Conservation (phyloP, 2,329 filamentous ascomycete species). For the Colletotrichum orbiculare region DNA sequence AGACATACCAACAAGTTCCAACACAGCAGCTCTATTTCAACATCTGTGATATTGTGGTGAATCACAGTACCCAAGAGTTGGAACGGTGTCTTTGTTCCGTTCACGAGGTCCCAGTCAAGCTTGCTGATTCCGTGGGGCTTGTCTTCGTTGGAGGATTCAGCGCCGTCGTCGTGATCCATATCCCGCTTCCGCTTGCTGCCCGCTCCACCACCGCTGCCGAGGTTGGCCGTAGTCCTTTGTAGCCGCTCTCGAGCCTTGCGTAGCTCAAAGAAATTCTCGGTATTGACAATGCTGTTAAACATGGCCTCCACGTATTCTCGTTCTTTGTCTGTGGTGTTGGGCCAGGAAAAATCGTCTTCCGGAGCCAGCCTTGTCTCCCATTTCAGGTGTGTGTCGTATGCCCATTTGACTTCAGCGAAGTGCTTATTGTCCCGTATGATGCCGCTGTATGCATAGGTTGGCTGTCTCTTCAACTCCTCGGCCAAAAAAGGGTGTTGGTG, state of each 20-base stretch:
- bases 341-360: constrained; percentile 3
- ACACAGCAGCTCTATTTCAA: constrained; percentile 21
- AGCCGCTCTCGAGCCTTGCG: constrained; percentile 14
- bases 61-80: neutral
- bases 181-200: neutral
- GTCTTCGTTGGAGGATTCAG: too few relatives aligned
- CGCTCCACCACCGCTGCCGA: neutral
- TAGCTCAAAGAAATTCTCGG: constrained; percentile 10
- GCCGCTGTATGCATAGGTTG: neutral
- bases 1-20: constrained; percentile 19
- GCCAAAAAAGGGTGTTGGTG: constrained; percentile 3
- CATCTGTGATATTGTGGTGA: neutral
- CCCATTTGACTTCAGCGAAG: neutral
- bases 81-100: neutral
- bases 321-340: neutral
- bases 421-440: constrained; percentile 1
- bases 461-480: neutral
- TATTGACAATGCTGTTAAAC: neutral
- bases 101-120: constrained; percentile 13
- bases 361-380: neutral
- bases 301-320: neutral
- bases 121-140: constrained; percentile 16
- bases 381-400: constrained; percentile 7
- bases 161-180: neutral
- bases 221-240: neutral